These are phyloP conservation scores for Penicillium ucsense DNA, from an alignment of 495 filamentous ascomycete genomes.

Conservation along the genomic window DNA sequence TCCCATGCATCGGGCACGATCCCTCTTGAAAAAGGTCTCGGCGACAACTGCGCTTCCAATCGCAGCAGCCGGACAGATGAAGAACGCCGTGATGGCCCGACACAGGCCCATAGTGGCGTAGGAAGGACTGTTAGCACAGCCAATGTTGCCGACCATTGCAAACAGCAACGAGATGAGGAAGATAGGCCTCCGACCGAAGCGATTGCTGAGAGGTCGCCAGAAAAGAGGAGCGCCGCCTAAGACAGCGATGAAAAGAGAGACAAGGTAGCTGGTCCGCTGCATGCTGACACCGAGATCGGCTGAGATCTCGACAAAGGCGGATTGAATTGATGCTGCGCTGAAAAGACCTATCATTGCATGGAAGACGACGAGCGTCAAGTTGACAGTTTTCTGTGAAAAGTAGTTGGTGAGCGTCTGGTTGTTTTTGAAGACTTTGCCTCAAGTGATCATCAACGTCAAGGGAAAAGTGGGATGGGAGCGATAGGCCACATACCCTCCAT, in stretches of 20 bases:
- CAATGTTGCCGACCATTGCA: slow-evolving; percentile 38
- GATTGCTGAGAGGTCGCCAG: slow-evolving; percentile 44
- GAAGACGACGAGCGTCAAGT: slow-evolving; percentile 44
- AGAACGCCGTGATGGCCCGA: slow-evolving; percentile 38
- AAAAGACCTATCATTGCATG: slow-evolving; percentile 49
- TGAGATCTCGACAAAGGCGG: slow-evolving; percentile 41
- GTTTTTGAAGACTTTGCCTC: neutral
- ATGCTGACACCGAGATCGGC: slow-evolving; percentile 36
- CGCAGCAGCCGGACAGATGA: slow-evolving; percentile 39
- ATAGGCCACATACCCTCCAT: slow-evolving; percentile 22
- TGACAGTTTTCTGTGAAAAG: slow-evolving; percentile 39
- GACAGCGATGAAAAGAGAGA: slow-evolving; percentile 41
- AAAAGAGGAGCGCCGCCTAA: slow-evolving; percentile 41
- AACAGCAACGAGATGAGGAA: slow-evolving; percentile 39
- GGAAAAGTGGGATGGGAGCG: neutral
- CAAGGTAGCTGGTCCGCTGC: slow-evolving; percentile 41
- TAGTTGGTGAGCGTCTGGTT: neutral
- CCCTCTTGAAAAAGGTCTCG: slow-evolving; percentile 36
- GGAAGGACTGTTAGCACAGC: slow-evolving; percentile 32
- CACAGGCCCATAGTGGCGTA: slow-evolving; percentile 34
- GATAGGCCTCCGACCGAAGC: slow-evolving; percentile 44
- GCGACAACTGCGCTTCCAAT: slow-evolving; percentile 36
- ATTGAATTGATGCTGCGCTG: slow-evolving; percentile 42
- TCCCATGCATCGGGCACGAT: slow-evolving; percentile 38
- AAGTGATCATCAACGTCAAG: too few relatives aligned